Base-by-base conservation (phyloP, 352 stramenopile species). In the Globisporangium cederbergense region DNA sequence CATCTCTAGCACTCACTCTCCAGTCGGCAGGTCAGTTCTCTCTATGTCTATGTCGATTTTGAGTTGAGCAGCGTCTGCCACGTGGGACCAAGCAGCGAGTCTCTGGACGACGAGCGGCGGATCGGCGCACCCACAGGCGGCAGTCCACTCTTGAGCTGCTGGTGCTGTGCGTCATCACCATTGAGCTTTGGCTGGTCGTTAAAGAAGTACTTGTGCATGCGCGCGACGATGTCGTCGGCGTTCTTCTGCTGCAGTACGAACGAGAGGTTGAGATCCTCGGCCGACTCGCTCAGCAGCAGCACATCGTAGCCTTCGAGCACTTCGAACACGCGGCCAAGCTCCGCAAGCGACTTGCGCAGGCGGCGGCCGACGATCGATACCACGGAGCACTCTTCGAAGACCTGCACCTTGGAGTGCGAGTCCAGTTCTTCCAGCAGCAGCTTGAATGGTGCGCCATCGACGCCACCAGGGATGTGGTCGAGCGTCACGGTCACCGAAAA, bases 201-300 rank as follows among this genome's bases (percentile, higher is more conserved):
- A 63, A 95, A 94, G 57, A 95, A 92, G 59, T 78, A 89, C 53
- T 76, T 65, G 66, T 95, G 88, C 83, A 96, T 91, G 36, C 79
- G 81, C 56, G 75, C 73, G 36, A 96, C 86, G n/a, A 96, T 68
- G 4, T 81, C 78, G 55, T 94, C 83, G 32, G 88, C 84, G 46
- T 87, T 73, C 54, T 83, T 78, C 58, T 94, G 78, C 71, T 91
- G 75, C n/a, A 96, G 68, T 25, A 96, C 88, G 59, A 96, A 96
- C 46, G 85, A 95, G 63, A 96, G 67, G 67, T 96, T 96, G n/a
- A 96, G 66, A 68, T 96, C 88, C 73, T 96, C 88, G 9, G 88
- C 84, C 32, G 87, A 95, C 46, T 95, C 88, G 54, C 82, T 94
- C 8, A 96, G 72, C 60, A 96, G 72, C 60, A 96, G 65, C 32